A percentile compares a stretch with the other conserved stretches of the same genome.
phyloP scores from a whole-genome alignment of 2,329 filamentous ascomycete species.

The Colletotrichum shisoi region DNA sequence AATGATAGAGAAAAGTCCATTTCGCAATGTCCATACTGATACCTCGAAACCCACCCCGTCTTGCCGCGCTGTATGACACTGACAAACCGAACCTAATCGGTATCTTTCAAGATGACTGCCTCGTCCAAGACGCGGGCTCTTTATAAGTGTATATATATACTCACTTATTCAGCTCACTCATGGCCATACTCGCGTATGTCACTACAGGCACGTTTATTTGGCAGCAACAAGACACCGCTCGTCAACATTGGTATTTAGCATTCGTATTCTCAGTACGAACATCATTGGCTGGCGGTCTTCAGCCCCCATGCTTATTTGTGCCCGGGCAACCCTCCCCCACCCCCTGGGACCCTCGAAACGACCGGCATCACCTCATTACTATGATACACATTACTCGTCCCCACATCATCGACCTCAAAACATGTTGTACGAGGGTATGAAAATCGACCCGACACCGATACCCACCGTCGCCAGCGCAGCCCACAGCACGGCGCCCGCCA shows the following conservation, averaged over 20 bases:
- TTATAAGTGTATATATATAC: neutral
- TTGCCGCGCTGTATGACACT: neutral
- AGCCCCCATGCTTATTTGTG: neutral
- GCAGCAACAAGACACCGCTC: neutral
- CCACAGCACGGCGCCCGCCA: conserved; percentile 44
- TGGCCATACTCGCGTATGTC: neutral
- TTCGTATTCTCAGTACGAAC: conserved; percentile 1
- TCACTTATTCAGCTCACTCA: neutral
- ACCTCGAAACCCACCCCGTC: neutral
- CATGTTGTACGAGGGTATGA: conserved; percentile 39
- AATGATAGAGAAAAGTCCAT: conserved; percentile 8
- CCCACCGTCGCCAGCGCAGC: conserved; percentile 42
- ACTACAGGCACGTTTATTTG: neutral
- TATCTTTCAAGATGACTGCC: neutral
- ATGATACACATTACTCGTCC: neutral
- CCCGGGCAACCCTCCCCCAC: neutral
- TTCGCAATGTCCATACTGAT: neutral
- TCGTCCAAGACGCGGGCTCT: neutral
- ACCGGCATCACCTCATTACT: conserved; percentile 12
- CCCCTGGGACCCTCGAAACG: neutral
- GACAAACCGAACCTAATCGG: neutral
- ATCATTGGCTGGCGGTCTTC: neutral
- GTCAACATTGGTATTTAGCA: neutral
- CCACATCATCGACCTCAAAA: conserved; percentile 3
- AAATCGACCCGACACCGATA: conserved; percentile 41